phyloP scores from a whole-genome alignment of 805 yeast species.

The Monosporozyma unispora region DNA sequence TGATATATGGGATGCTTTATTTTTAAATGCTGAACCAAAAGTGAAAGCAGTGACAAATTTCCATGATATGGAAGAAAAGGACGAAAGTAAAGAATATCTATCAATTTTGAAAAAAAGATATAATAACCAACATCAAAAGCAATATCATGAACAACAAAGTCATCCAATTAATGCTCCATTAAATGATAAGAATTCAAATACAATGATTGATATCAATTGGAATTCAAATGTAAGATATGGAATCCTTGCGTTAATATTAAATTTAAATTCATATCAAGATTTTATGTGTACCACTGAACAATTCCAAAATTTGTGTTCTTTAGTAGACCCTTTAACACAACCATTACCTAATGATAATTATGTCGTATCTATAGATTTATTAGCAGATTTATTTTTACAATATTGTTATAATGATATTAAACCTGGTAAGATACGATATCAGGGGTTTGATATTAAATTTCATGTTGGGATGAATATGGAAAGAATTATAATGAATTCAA shows the following conservation, averaged over 20 bases:
- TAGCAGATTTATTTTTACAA: constrained; percentile 44
- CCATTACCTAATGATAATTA: constrained; percentile 51
- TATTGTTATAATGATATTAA: constrained; percentile 26
- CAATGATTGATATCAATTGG: constrained; percentile 3
- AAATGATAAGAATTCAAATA: neutral
- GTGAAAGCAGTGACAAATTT: neutral
- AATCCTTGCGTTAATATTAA: constrained; percentile 11
- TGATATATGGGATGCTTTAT: neutral
- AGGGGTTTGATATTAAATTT: constrained; percentile 18
- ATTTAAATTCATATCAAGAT: constrained; percentile 4
- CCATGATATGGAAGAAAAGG: neutral
- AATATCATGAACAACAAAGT: neutral
- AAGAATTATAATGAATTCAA: constrained; percentile 17
- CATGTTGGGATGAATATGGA: constrained; percentile 24
- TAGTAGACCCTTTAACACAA: constrained; percentile 60
- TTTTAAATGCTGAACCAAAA: neutral
- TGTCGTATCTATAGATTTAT: constrained; percentile 46
- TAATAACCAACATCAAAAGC: neutral
- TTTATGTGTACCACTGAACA: constrained; percentile 5
- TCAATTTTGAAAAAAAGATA: neutral
- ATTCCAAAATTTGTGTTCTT: constrained; percentile 27
- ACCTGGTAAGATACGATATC: neutral
- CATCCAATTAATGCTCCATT: neutral
- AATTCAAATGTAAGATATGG: constrained; percentile 21
- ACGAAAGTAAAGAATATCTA: neutral